Base-by-base conservation (phyloP, 306 rosid genomes). In the Vicia sativa region DNA sequence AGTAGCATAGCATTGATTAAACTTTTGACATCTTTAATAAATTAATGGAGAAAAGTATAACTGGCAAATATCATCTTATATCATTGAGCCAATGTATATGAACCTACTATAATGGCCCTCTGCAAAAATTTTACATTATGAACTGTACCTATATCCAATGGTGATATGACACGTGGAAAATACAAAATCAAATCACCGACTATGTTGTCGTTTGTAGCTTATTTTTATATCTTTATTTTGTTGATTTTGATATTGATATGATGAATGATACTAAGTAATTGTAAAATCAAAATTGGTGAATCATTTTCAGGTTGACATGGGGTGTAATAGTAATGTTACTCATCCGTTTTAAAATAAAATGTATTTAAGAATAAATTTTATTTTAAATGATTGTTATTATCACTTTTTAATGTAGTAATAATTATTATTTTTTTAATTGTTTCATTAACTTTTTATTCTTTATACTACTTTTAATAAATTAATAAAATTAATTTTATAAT, bases 241-340 rank as follows among this genome's bases (percentile, higher is more conserved):
- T 6, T 52, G 69, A 15, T 50, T 67, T 43, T 57, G 58, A 64
- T 54, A 18, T n/a, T 48, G 80, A 70, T 61, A 63, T 67, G 79
- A 74, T 70, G 61, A 43, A 60, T 39, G 35, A 31, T 45, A 53
- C 23, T 7, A 12, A 7, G 11, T 9, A 15, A 38, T 41, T 5
- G 25, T 19, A 67, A 44, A 48, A 35, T 42, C 11, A 58, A 61
- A 54, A 38, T 9, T 9, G 48, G 9, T 46, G 65, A 64, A 67
- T 70, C 62, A 70, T 60, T 10, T 19, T 8, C 3, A 63, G 14
- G 9, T 74, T 67, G 80, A 81, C 16, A 25, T 54, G 23, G 18
- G 10, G 23, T 21, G 23, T n/a, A n/a, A n/a, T n/a, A n/a, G n/a
- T n/a, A n/a, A n/a, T n/a, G n/a, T n/a, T n/a, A n/a, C n/a, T n/a